Evolutionary conservation across 2,329 filamentous ascomycete genomes (phyloP).

Genomic region (Cladophialophora carrionii): DNA sequence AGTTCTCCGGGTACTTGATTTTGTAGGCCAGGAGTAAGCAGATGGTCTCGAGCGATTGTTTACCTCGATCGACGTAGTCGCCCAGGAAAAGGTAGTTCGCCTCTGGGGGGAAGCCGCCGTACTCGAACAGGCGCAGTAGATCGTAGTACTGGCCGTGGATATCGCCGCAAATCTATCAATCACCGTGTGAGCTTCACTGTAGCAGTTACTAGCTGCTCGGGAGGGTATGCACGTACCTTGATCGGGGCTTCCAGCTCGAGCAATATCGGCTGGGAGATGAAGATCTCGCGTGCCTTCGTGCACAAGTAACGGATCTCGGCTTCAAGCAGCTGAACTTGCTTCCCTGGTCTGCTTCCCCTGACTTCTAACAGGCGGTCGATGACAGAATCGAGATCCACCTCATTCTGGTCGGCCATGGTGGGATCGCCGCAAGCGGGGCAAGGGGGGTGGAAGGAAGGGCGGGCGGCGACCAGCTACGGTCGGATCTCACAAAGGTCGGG

Average conservation of each 20-base stretch:
- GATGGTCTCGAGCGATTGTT: constrained; percentile 98
- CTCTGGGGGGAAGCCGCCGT: constrained; percentile 96
- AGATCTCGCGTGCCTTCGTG: constrained; percentile 98
- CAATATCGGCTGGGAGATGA: constrained; percentile 98
- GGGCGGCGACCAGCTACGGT: constrained; percentile 37
- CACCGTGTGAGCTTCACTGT: constrained; percentile 7
- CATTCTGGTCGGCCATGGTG: constrained; percentile 75
- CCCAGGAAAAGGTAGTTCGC: constrained; percentile 99
- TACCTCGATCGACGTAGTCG: constrained; percentile 98
- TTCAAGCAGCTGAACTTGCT: constrained; percentile 96
- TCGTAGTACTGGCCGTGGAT: constrained; percentile 99
- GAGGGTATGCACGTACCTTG: constrained; percentile 67
- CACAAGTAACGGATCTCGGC: constrained; percentile 95
- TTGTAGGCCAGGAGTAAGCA: constrained; percentile 96
- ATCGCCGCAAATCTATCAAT: constrained; percentile 87
- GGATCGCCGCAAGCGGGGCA: constrained; percentile 37
- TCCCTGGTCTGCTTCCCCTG: constrained; percentile 93
- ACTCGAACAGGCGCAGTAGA: constrained; percentile 94
- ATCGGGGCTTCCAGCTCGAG: constrained; percentile 98
- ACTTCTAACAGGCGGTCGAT: constrained; percentile 98
- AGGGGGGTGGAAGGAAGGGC: constrained; percentile 24
- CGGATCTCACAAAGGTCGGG: constrained; percentile 21
- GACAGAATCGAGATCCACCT: constrained; percentile 98
- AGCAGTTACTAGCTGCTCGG: neutral
- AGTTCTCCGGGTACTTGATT: constrained; percentile 99